phyloP scores from a whole-genome alignment of 2,329 filamentous ascomycete species.

The Ceratocystis alfenasii region DNA sequence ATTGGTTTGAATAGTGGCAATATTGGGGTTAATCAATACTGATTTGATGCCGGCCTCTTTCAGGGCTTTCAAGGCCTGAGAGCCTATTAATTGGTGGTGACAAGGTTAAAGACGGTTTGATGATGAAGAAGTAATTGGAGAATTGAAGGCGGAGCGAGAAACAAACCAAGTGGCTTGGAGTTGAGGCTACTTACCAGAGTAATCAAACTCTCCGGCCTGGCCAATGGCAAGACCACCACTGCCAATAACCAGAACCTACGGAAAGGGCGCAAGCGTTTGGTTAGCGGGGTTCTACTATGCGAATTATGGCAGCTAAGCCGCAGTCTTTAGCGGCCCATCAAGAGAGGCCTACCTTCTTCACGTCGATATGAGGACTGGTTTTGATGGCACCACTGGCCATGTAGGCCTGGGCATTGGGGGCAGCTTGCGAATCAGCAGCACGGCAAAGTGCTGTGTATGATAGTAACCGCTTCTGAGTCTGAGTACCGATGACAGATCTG shows the following conservation, averaged over 20 bases:
- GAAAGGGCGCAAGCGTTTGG: background rate
- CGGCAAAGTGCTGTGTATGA: slow-evolving; percentile 35
- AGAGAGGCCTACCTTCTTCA: slow-evolving; percentile 57
- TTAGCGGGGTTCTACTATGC: background rate
- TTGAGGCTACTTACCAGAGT: slow-evolving; percentile 62
- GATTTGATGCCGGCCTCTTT: slow-evolving; percentile 89
- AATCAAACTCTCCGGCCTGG: slow-evolving; percentile 96
- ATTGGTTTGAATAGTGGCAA: slow-evolving; percentile 95
- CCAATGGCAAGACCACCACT: slow-evolving; percentile 93
- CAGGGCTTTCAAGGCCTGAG: slow-evolving; percentile 89
- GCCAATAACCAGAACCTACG: slow-evolving; percentile 72
- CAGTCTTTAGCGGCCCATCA: background rate
- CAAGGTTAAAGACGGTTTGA: slow-evolving; percentile 19
- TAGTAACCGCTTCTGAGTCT: slow-evolving; percentile 38
- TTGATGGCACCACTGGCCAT: slow-evolving; percentile 79
- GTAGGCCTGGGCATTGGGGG: slow-evolving; percentile 76
- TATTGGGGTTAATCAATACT: slow-evolving; percentile 94
- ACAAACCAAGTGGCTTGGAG: slow-evolving; percentile 4
- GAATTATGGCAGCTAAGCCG: background rate
- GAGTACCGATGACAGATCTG: slow-evolving; percentile 15
- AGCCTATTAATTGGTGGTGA: slow-evolving; percentile 44
- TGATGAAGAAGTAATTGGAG: background rate
- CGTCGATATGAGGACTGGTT: slow-evolving; percentile 65
- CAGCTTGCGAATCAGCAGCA: slow-evolving; percentile 45
- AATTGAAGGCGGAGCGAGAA: background rate